Evolutionary conservation across 495 filamentous ascomycete genomes (phyloP), one percentile per base, ranked within the genome.

Genomic region (Copromyces sp.): DNA sequence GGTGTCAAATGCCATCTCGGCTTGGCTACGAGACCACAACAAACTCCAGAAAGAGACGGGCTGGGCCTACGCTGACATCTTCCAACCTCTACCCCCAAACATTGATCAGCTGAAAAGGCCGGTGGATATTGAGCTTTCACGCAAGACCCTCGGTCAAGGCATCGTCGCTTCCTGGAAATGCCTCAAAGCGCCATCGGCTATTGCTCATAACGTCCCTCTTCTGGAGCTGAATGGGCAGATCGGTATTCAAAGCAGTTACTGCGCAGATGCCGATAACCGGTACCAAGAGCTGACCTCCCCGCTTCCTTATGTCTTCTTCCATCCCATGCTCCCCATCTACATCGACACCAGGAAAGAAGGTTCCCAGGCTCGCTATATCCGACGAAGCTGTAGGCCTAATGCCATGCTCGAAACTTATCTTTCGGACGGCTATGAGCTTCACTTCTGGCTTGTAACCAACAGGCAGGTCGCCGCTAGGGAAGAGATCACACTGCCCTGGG

Each of bases 341-440:
- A 94, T 99, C 74, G 95, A 99, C 80, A 93, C 93, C 5, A 88
- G 95, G 39, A 86, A 86, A 73, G 92, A 94, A 83, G 95, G 95
- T 16, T 96, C 92, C 17, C 83, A 88, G 17, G 89, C 94, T 68
- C 91, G 95, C 39, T 98, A 94, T 78, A 88, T 94, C 24, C 88
- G 95, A 42, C 88, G 95, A 68, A 98, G 95, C 76, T 99, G 95
- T 80, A 88, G 86, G 69, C 92, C 95, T 3, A 99, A 98, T 77
- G 85, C 94, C 32, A 83, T 82, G 8, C 85, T 99, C 80, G 93
- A 93, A 72, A 94, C 93, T 0, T 90, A 91, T 74, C 87, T 98
- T 47, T 91, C 90, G 4, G 89, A 91, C 59, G 86, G 86, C 16
- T 86, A 87, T 0, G 90, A 94, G 77, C 96, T 93, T 82, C 91